Base-by-base conservation (phyloP, 305 asterid genomes). In the Lippia alba region DNA sequence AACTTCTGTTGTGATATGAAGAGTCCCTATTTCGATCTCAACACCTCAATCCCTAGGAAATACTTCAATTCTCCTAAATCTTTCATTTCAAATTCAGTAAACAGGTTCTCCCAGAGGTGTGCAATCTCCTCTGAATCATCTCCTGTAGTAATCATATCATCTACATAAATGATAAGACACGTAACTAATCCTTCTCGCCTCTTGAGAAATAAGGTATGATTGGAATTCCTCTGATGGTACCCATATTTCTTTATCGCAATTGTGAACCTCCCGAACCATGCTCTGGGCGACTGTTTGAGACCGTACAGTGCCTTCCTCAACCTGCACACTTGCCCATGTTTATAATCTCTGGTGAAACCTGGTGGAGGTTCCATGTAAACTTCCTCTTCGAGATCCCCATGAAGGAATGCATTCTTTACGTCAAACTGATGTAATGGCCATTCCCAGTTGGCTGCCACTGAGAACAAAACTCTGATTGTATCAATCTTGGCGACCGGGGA, bases 151-250 rank as follows among this genome's bases (percentile, higher is more conserved):
- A 45, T 51, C 32, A 33, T 58, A 20, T 33, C 64, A 58, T 58
- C 64, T 12, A 58, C 46, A 58, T 58, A 58, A 5, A 58, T 5
- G 32, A 58, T 58, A 12, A n/a, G 64, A 34, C 40, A 34, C 6
- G 40, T 34, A 3, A 34, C 40, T 6, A 34, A 34, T 34, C 40
- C 5, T 4, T 58, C 1, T 16, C 12, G 0, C n/a, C 5, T 58
- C 12, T 58, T 32, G 18, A 58, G 0, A 12, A 58, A 58, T 9
- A 58, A 7, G 2, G 48, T 58, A 32, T 32, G 64, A 14, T 58
- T 46, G 20, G 0, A 17, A 0, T 58, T 40, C 32, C 48, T 24
- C 33, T 58, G 19, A 1, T 11, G 2, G 1, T 58, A n/a, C 2
- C 64, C 12, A 32, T 4, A 30, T 32, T 14, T 34, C 12, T 30